Evolutionary conservation across 2,329 filamentous ascomycete genomes (phyloP).

Genomic region (Ascochyta koolunga): DNA sequence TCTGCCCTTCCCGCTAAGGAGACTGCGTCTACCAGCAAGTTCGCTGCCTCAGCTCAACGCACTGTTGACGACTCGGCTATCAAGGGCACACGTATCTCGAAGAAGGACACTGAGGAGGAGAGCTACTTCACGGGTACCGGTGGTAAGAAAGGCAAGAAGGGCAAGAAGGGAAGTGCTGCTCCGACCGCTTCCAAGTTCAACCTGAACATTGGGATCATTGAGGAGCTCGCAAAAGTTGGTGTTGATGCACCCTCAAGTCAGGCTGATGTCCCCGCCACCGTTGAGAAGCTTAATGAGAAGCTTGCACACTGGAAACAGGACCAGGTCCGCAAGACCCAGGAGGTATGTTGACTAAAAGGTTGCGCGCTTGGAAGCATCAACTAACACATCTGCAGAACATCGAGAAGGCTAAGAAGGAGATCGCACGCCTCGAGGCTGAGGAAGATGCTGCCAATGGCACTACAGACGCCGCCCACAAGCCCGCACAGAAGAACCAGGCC

Average conservation of each 20-base stretch:
- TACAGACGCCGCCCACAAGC: conserved; percentile 62
- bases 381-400: conserved; percentile 71
- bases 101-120: conserved; percentile 88
- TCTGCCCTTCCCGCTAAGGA: conserved; percentile 68
- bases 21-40: conserved; percentile 66
- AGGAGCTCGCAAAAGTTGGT: conserved; percentile 83
- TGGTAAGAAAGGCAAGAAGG: conserved; percentile 87
- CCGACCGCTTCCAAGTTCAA: conserved; percentile 70
- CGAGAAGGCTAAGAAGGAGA: conserved; percentile 94
- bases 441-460: conserved; percentile 62
- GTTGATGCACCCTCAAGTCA: conserved; percentile 88
- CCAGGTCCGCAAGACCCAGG: conserved; percentile 86
- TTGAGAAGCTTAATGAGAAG: conserved; percentile 93
- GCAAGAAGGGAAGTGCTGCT: conserved; percentile 75
- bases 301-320: conserved; percentile 88
- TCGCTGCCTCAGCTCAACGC: conserved; percentile 75
- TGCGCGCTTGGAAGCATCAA: neutral
- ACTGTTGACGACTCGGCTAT: conserved; percentile 83
- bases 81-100: conserved; percentile 82
- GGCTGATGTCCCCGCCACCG: conserved; percentile 75
- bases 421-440: conserved; percentile 80
- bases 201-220: conserved; percentile 87
- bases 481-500: conserved; percentile 56
- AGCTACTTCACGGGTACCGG: conserved; percentile 77
- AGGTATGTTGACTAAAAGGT: conserved; percentile 64